phyloP scores from a whole-genome alignment of 2,329 filamentous ascomycete species.

The Esteya vermicola region DNA sequence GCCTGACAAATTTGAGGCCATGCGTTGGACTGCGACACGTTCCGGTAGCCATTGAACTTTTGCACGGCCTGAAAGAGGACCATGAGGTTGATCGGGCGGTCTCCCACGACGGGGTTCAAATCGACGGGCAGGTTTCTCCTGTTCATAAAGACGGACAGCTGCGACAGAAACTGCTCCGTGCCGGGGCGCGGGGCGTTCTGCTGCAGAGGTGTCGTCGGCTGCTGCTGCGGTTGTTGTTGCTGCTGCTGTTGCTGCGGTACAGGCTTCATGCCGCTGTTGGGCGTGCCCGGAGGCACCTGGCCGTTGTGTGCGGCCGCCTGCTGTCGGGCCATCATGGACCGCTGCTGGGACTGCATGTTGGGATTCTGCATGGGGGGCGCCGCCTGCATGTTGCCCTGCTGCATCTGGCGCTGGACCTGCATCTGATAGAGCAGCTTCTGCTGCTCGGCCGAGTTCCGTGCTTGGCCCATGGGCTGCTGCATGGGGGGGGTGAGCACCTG shows the following conservation, averaged over 20 bases:
- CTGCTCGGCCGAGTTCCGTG: conserved; percentile 49
- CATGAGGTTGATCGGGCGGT: conserved; percentile 60
- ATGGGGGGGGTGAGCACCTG: conserved; percentile 17
- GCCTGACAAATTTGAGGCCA: conserved; percentile 62
- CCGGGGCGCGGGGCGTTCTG: conserved; percentile 23
- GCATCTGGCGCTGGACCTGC: conserved; percentile 65
- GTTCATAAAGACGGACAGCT: conserved; percentile 64
- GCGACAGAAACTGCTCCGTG: conserved; percentile 61
- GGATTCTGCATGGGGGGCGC: conserved; percentile 17
- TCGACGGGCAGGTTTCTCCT: conserved; percentile 62
- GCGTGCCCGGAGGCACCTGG: conserved; percentile 31
- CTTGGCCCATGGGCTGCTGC: conserved; percentile 25
- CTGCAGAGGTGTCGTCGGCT: conserved; percentile 19
- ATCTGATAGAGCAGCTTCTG: conserved; percentile 73
- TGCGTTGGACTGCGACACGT: conserved; percentile 51
- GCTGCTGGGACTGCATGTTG: conserved; percentile 10
- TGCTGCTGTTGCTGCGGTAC: too few relatives aligned
- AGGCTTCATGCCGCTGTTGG: conserved; percentile 11
- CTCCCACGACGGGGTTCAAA: conserved; percentile 55
- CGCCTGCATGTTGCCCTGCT: conserved; percentile 37
- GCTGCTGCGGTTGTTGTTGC: conserved; percentile 23
- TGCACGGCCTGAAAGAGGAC: conserved; percentile 65
- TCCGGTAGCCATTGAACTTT: conserved; percentile 64
- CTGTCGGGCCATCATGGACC: conserved; percentile 34
- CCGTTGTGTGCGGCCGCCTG: conserved; percentile 34